Evolutionary conservation across 495 filamentous ascomycete species (phyloP).

Genomic region (Aspergillus nidulans): DNA sequence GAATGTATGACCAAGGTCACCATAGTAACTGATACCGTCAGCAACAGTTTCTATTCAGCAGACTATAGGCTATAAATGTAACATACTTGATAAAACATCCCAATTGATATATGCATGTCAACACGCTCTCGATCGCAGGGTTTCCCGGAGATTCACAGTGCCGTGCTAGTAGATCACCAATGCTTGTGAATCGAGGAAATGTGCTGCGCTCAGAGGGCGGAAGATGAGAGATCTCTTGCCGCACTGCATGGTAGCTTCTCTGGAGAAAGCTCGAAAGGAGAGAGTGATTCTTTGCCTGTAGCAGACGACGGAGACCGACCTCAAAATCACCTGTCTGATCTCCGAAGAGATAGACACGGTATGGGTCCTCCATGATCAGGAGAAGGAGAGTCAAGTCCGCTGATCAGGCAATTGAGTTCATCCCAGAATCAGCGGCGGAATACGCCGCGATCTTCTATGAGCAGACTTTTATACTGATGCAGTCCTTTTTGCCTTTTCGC

Average conservation of each 20-base stretch:
- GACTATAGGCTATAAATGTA: not conserved
- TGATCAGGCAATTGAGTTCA: not conserved
- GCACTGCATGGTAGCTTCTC: constrained; percentile 55
- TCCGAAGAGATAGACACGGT: constrained; percentile 58
- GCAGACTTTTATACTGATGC: constrained; percentile 15
- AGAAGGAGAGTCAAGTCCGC: not conserved
- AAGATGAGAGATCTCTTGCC: constrained; percentile 58
- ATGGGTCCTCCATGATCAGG: constrained; percentile 28
- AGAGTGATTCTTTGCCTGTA: constrained; percentile 59
- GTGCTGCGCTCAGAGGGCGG: constrained; percentile 52
- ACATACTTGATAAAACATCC: constrained; percentile 74
- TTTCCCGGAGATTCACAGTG: constrained; percentile 56
- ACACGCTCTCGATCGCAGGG: constrained; percentile 59
- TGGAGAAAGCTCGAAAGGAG: constrained; percentile 63
- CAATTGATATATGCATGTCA: constrained; percentile 67
- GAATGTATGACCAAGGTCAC: constrained; percentile 51
- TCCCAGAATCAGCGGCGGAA: not conserved
- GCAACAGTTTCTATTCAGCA: not conserved
- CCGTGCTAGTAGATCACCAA: constrained; percentile 66
- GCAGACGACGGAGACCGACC: constrained; percentile 57
- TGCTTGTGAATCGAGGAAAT: constrained; percentile 65
- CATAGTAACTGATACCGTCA: constrained; percentile 32
- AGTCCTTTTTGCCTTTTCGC: not conserved
- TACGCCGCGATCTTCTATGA: not conserved
- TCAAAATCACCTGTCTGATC: constrained; percentile 75